Base-by-base conservation (phyloP, 352 stramenopile species). In the Phytophthora colocasiae region DNA sequence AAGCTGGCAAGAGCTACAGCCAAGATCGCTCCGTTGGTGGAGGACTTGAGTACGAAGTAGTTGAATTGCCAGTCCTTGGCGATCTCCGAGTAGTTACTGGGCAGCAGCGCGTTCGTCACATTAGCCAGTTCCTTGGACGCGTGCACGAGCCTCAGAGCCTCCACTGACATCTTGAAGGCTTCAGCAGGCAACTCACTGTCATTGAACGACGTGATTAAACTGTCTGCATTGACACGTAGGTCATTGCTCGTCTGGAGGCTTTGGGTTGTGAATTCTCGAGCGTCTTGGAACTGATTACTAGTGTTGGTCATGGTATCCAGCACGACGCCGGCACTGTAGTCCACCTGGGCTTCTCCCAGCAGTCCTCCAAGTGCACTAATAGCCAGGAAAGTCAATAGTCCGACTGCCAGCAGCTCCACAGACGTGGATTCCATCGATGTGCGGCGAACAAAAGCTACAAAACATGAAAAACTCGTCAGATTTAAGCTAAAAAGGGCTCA, bases 41-140 rank as follows among this genome's bases (percentile, higher is more conserved):
- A 85, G 19, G 81, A 88, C 68, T 95, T 91, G 57, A 95, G 80
- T 66, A 89, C 74, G 44, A 93, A 95, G 70, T 95, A 95, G 67
- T 67, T 84, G 50, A 85, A 71, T 49, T 92, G 57, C 86, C 84
- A 95, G 29, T 88, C 59, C 7, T 75, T 71, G 17, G 75, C 84
- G 24, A 91, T 55, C 2, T 78, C 68, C 15, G 68, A 77, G 36
- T 84, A 90, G 68, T 93, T 70, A n/a, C 58, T 74, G 3, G 86
- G 86, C 46, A 95, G 62, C 57, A 92, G 53, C 22, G 58, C 32
- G 40, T 73, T 41, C 3, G 83, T 90, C 43, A 75, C 63, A 58
- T 91, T 90, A 39, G 43, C 51, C 15, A 92, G 62, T 6, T 84
- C 81, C 44, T 85, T 86, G 7, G 78, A 65, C 8, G 71, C 74